Base-by-base conservation (phyloP, 2,329 filamentous ascomycete genomes). In the Waltergamsia citrina region DNA sequence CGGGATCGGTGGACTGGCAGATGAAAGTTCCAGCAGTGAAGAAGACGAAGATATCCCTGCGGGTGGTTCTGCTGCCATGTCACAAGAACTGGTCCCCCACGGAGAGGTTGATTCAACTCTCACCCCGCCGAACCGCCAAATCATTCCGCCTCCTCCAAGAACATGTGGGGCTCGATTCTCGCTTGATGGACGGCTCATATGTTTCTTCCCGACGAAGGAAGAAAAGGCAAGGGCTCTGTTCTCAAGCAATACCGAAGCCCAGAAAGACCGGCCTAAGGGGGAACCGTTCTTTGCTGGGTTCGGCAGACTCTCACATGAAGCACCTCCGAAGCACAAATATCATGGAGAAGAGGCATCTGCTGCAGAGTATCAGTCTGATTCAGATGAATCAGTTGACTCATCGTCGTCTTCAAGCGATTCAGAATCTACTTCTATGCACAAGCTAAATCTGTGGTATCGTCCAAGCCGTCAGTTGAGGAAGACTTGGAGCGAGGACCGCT, bases 21-120 rank as follows among this genome's bases (percentile, higher is more conserved):
- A 84, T 37, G 85, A 92, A 43, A 90, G 85, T 43, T 95, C 86
- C 4, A 93, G 85, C 47, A 93, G 84, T 46, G 84, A 88, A 43
- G 85, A 88, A 16, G 84, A 87, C 25, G 63, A 63, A 29, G 63
- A 69, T 17, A 69, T 71, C 9, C 64, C 65, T 1, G 51, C 65
- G 3, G 67, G 68, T 4, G 68, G 65, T 14, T 72, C 69, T 7
- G 69, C 66, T 10, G 68, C 70, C 35, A 73, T 79, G 69, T 78
- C 74, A 6, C 74, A 78, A 41, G 74, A 79, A 42, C 59, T 79
- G 16, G 66, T 63, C 28, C 63, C 66, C 7, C 74, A 68, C 39
- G 62, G 60, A 16, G 71, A 74, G 32, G 59, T 65, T 4, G 71
- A 72, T 28, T 66, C 65, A 5, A 67, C 69, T 3, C 56, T 78